phyloP scores from a whole-genome alignment of 1,284 basidiomycete genomes.

The Pseudozyma thailandica region DNA sequence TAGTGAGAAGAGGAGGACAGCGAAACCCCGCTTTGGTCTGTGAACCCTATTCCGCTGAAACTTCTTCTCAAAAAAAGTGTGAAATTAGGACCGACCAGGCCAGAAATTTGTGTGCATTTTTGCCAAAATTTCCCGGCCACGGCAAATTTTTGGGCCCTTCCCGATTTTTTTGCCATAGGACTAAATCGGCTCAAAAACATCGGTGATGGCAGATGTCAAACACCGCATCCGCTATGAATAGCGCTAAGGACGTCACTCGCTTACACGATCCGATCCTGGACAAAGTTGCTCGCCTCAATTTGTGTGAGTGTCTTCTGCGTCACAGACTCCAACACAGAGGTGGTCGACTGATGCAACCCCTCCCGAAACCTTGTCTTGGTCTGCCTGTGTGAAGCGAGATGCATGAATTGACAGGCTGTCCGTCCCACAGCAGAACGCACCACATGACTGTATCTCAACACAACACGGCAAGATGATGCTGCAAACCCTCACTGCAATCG shows the following conservation, averaged over 20 bases:
- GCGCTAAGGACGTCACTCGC: conserved; percentile 28
- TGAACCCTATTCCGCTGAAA: background rate
- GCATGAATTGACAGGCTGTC: too few species aligned
- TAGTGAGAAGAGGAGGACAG: conserved; percentile 4
- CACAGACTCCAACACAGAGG: too few species aligned
- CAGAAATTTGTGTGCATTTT: conserved; percentile 18
- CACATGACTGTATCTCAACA: too few species aligned
- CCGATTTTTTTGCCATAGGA: conserved; percentile 1
- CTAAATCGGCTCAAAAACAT: background rate
- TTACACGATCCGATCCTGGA: conserved; percentile 40
- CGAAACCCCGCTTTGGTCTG: background rate
- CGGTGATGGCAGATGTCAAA: conserved; percentile 24
- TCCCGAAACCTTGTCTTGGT: too few species aligned
- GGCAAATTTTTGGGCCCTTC: conserved; percentile 36
- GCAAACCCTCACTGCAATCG: too few species aligned
- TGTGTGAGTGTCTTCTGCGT: background rate
- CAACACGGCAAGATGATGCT: too few species aligned
- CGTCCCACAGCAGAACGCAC: too few species aligned
- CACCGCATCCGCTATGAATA: conserved; percentile 5
- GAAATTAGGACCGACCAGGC: background rate
- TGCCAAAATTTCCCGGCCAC: conserved; percentile 2
- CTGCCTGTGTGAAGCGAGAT: too few species aligned
- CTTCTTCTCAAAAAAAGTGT: conserved; percentile 8
- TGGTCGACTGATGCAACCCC: too few species aligned
- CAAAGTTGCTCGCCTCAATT: background rate